These are phyloP conservation scores for Perilla frutescens DNA, from an alignment of 257 asterid species.

Conservation along the genomic window DNA sequence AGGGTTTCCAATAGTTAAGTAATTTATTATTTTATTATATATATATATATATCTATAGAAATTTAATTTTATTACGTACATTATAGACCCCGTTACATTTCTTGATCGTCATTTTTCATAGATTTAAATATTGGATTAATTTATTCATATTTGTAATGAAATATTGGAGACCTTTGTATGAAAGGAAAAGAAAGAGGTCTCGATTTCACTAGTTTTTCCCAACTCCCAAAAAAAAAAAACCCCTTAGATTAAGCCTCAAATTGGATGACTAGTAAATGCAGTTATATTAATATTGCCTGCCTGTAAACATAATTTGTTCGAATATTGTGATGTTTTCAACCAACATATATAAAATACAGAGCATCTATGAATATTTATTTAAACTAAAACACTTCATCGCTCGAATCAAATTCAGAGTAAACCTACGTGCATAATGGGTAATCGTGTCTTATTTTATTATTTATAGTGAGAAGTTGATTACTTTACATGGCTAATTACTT, in stretches of 20 bases:
- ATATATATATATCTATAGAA: no score
- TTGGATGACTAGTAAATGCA: no score
- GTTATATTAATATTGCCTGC: no score
- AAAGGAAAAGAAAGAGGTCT: no score
- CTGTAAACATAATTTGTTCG: no score
- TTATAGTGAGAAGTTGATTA: neutral
- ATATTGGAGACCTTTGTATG: no score
- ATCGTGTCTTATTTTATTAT: neutral
- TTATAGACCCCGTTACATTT: neutral
- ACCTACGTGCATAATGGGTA: neutral
- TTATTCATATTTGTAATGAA: no score
- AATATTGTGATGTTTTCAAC: neutral
- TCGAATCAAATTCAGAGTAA: neutral
- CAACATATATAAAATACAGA: neutral
- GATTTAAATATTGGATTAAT: neutral
- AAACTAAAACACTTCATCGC: neutral
- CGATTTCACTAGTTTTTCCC: no score
- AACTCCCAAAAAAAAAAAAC: no score
- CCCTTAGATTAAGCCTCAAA: no score
- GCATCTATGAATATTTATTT: neutral
- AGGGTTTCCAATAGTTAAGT: neutral
- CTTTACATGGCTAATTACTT: neutral
- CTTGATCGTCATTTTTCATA: neutral
- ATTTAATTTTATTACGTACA: no score
- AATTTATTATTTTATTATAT: no score